Conservation (phyloP, 495 filamentous ascomycete species). For the Trichocladium uniseriatum region DNA sequence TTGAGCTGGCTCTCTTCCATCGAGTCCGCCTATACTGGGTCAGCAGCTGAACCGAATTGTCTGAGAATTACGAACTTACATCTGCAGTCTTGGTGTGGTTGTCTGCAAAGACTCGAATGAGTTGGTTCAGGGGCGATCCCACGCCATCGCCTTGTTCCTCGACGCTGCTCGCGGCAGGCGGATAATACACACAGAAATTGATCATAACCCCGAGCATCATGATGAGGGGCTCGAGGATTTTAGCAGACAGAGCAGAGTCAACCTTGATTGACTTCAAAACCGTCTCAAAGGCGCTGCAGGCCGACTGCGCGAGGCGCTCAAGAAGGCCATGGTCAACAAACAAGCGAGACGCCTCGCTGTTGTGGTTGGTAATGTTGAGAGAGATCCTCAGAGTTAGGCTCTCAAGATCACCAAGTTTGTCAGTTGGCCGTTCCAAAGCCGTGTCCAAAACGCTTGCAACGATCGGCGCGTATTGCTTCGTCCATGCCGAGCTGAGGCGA, state of each 20-base stretch:
- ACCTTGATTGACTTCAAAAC: constrained; percentile 37
- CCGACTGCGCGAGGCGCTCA: constrained; percentile 40
- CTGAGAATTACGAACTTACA: constrained; percentile 28
- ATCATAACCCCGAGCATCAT: constrained; percentile 77
- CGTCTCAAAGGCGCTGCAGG: constrained; percentile 30
- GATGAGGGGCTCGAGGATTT: constrained; percentile 59
- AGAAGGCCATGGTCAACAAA: constrained; percentile 54
- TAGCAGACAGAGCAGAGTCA: constrained; percentile 26
- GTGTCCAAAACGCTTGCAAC: constrained; percentile 31
- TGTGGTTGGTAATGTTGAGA: constrained; percentile 84
- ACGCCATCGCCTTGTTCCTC: constrained; percentile 20
- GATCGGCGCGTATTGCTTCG: constrained; percentile 30
- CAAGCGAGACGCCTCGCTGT: constrained; percentile 51
- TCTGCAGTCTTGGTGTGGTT: constrained; percentile 40
- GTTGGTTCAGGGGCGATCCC: constrained; percentile 33
- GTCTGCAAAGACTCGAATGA: constrained; percentile 45
- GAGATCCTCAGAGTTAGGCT: constrained; percentile 55
- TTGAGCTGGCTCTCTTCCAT: constrained; percentile 75
- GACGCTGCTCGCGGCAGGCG: constrained; percentile 37
- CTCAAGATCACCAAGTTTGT: constrained; percentile 28
- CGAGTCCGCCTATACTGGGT: constrained; percentile 58
- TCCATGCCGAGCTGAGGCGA: constrained; percentile 27
- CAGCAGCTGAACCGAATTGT: background rate
- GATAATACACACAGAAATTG: constrained; percentile 75
- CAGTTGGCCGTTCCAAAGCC: constrained; percentile 24